These are phyloP conservation scores for Pichia paraexigua DNA, from an alignment of 805 yeast genomes.

Conservation along the genomic window DNA sequence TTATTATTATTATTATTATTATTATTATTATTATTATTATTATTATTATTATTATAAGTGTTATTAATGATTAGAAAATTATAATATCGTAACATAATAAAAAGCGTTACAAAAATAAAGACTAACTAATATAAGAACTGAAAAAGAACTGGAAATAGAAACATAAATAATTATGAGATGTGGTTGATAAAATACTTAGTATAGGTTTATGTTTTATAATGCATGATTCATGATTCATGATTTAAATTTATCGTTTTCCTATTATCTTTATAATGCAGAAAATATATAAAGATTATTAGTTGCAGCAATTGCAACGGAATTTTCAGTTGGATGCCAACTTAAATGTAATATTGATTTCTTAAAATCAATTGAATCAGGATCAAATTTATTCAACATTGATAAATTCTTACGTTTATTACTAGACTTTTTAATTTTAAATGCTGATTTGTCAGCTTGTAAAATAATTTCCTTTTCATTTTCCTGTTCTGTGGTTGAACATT, in stretches of 20 bases:
- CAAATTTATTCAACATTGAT: constrained; percentile 52
- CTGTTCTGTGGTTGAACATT: constrained; percentile 14
- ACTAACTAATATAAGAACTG: neutral
- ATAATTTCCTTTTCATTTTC: constrained; percentile 54
- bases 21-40: too few relatives aligned
- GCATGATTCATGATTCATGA: neutral
- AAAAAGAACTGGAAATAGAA: neutral
- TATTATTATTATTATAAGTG: too few relatives aligned
- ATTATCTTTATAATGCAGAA: constrained; percentile 48
- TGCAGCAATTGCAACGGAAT: constrained; percentile 96
- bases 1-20: too few relatives aligned
- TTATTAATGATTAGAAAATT: neutral
- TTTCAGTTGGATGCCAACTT: constrained; percentile 98
- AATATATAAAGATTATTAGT: constrained; percentile 88
- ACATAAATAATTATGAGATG: too few relatives aligned
- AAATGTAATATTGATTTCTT: constrained; percentile 89
- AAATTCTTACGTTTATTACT: constrained; percentile 32
- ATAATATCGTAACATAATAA: neutral
- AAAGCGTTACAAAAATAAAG: neutral
- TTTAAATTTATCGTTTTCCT: neutral
- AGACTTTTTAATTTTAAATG: constrained; percentile 76
- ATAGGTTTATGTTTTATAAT: neutral
- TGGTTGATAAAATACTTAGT: neutral
- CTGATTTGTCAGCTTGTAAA: constrained; percentile 95
- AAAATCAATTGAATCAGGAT: constrained; percentile 79